These are phyloP conservation scores for Microascus cirrosus DNA, from an alignment of 2,329 filamentous ascomycete species.

Conservation along the genomic window DNA sequence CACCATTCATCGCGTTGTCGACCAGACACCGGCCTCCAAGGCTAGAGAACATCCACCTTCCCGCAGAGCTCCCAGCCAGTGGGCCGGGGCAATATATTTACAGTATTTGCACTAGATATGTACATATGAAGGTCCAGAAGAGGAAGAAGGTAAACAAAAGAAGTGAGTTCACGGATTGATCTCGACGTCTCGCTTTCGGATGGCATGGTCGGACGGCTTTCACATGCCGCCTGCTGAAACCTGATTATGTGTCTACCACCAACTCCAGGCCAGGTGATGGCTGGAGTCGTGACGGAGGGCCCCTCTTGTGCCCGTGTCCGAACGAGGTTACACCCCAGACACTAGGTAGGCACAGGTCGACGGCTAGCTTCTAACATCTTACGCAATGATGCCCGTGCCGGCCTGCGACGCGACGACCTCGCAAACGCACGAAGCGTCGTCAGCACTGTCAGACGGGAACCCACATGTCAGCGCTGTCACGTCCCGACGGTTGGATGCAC, in stretches of 20 bases:
- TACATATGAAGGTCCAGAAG: background rate
- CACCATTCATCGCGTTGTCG: too few relatives aligned
- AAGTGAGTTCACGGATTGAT: background rate
- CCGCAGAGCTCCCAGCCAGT: background rate
- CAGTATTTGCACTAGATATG: background rate
- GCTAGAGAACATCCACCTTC: too few relatives aligned
- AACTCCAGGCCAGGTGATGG: background rate
- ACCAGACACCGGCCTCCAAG: too few relatives aligned
- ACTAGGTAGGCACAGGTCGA: background rate
- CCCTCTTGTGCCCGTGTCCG: background rate
- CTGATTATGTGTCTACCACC: background rate
- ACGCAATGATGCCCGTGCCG: conserved; percentile 6
- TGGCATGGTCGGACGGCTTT: background rate
- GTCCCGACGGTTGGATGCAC: too few relatives aligned
- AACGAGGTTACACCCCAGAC: background rate
- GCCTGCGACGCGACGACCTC: conserved; percentile 9
- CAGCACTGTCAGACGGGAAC: conserved; percentile 14
- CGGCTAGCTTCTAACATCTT: background rate
- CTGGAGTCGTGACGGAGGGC: background rate
- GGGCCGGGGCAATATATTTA: background rate
- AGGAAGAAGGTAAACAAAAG: background rate
- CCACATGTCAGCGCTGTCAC: conserved; percentile 13
- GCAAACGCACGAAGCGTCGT: conserved; percentile 11
- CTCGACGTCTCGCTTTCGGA: background rate
- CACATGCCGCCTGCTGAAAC: background rate